phyloP scores from a whole-genome alignment of 2,329 filamentous ascomycete species.

The Metarhizium humberi region DNA sequence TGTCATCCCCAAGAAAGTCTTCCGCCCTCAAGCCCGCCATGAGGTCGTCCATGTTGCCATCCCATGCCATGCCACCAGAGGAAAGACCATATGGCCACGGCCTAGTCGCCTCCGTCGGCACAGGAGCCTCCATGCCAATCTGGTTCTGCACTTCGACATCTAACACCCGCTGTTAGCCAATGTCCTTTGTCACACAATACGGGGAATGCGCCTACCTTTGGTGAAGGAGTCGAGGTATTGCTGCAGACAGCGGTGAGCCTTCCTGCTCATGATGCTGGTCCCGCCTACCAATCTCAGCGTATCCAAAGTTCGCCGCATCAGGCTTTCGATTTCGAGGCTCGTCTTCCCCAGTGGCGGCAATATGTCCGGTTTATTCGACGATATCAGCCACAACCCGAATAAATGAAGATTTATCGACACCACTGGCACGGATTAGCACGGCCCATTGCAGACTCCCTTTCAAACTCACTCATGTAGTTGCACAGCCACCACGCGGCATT shows the following conservation, averaged over 20 bases:
- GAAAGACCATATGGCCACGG: neutral
- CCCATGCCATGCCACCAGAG: neutral
- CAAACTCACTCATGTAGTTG: conserved; percentile 19
- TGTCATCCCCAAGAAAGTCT: conserved; percentile 4
- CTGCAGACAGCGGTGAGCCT: conserved; percentile 14
- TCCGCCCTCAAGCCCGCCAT: conserved; percentile 7
- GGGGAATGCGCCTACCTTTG: neutral
- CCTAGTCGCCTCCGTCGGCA: neutral
- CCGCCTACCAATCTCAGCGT: conserved; percentile 11
- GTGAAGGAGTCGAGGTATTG: conserved; percentile 11
- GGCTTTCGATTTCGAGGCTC: conserved; percentile 7
- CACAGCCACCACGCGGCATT: conserved; percentile 23
- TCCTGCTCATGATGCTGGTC: conserved; percentile 14
- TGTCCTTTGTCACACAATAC: neutral
- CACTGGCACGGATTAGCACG: conserved; percentile 6
- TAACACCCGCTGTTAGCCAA: neutral
- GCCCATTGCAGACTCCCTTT: neutral
- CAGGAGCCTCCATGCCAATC: neutral
- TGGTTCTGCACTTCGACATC: neutral
- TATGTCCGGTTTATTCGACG: conserved; percentile 3
- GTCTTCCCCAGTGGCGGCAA: conserved; percentile 6
- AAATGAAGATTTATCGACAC: conserved; percentile 18
- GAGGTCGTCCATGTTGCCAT: conserved; percentile 7
- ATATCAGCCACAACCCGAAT: conserved; percentile 17
- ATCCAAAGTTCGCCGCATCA: conserved; percentile 9